Evolutionary conservation across 2,329 filamentous ascomycete genomes (phyloP), one percentile per base, ranked within the genome.

Genomic region (Thielaviopsis populi): DNA sequence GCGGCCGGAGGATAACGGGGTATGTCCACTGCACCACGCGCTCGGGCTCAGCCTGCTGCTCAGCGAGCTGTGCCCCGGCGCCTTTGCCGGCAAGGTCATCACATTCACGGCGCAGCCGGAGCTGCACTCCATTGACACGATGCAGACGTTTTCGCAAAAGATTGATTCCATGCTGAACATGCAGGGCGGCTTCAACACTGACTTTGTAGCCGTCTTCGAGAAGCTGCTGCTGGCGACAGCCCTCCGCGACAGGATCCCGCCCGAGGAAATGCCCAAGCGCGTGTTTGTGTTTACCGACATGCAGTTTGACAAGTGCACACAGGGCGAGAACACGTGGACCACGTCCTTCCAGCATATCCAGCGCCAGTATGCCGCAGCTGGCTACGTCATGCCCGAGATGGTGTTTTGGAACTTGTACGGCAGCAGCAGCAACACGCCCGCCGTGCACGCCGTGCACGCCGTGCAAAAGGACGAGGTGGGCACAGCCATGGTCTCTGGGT

Each of bases 281-380:
- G 69, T 85, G 17, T 83, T 85, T 68, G 78, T 84, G 41, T 84
- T 84, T 68, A 79, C 74, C 54, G 81, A 83, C 69, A 84, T 84
- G 82, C 80, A 84, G 54, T 84, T 85, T 69, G 70, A 84, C 67
- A 6, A 11, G 1, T 33, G 13, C n/a, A 15, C 11, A 3, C 6
- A 15, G 13, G 17, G 17, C n/a, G 10, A 48, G 33, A 4, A 8
- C 19, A 37, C 30, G 11, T n/a, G 11, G 17, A 15, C 17, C 2
- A 77, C 76, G 0, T 79, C 78, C 2, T 81, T 77, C 68, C 76
- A 81, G 68, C 74, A 77, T 3, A 77, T 85, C 10, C 22, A 30
- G 50, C 5, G 15, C 6, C 22, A n/a, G 10, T 54, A 27, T n/a
- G 50, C 4, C 11, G 50, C 22, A 13, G 24, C 50, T 11, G 81